Evolutionary conservation across 495 filamentous ascomycete genomes (phyloP).

Genomic region (Annulohypoxylon bovei): DNA sequence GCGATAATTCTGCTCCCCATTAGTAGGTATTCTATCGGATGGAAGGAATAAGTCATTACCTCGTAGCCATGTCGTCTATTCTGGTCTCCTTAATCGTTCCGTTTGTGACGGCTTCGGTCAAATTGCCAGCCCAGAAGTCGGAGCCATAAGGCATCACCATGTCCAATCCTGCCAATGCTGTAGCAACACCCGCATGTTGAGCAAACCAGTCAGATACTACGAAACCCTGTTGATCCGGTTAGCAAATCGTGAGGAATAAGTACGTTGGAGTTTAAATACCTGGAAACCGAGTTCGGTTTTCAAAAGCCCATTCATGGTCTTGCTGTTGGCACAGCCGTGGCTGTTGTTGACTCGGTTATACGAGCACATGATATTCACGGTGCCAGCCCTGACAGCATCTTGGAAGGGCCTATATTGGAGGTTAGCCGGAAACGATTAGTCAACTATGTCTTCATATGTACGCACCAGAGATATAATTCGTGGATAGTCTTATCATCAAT

Average conservation of each 20-base stretch:
- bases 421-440: too few relatives aligned
- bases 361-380: slow-evolving; percentile 73
- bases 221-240: slow-evolving; percentile 56
- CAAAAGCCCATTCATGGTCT: slow-evolving; percentile 68
- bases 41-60: slow-evolving; percentile 35
- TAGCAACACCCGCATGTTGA: slow-evolving; percentile 63
- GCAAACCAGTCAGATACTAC: slow-evolving; percentile 72
- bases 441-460: slow-evolving; percentile 43
- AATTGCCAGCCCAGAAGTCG: slow-evolving; percentile 50
- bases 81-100: slow-evolving; percentile 60
- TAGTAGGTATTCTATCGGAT: neutral
- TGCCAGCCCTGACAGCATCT: slow-evolving; percentile 69
- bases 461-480: slow-evolving; percentile 74
- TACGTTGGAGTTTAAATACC: slow-evolving; percentile 28
- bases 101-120: slow-evolving; percentile 58
- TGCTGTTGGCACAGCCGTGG: slow-evolving; percentile 71
- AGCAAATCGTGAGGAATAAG: neutral
- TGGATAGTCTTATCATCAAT: slow-evolving; percentile 76
- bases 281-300: slow-evolving; percentile 74
- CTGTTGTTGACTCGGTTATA: slow-evolving; percentile 75
- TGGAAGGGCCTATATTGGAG: slow-evolving; percentile 65
- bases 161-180: slow-evolving; percentile 66
- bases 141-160: slow-evolving; percentile 67
- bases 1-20: slow-evolving; percentile 65
- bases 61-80: slow-evolving; percentile 62